Percentiles rank a stretch among this genome's conserved stretches.
Evolutionary conservation across 129 eudicot genomes (phyloP).

Genomic region (Escallonia rubra): DNA sequence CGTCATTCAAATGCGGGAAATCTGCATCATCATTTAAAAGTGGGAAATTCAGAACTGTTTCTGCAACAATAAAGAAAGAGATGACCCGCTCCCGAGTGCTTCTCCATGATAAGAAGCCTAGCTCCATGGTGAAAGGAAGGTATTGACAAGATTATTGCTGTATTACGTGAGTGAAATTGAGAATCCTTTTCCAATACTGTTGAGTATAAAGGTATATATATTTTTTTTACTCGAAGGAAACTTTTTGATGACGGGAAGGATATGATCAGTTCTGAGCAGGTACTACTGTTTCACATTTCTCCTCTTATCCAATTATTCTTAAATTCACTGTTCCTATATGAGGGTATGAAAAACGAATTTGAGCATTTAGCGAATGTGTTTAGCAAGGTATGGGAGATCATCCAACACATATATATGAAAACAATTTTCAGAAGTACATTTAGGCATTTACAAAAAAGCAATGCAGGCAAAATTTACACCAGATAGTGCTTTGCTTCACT

Average conservation of each 20-base stretch:
- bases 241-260: conserved; percentile 39
- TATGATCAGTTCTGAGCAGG: conserved; percentile 28
- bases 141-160: conserved; percentile 11
- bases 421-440: not conserved
- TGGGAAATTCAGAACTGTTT: conserved; percentile 27
- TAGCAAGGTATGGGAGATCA: not conserved
- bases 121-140: conserved; percentile 46
- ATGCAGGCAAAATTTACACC: conserved; percentile 31
- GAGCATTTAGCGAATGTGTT: too few species aligned
- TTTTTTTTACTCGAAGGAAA: conserved; percentile 37
- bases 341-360: too few species aligned
- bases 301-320: too few species aligned
- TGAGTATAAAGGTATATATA: conserved; percentile 10
- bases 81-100: conserved; percentile 6
- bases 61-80: conserved; percentile 34
- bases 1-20: conserved; percentile 16
- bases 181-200: not conserved
- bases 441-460: not conserved
- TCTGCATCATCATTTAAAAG: conserved; percentile 12
- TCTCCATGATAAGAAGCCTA: conserved; percentile 18
- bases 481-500: conserved; percentile 25
- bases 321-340: too few species aligned
- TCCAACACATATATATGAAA: too few species aligned
- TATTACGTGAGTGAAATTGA: not conserved
- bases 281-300: not conserved